Base-by-base conservation (phyloP, 805 yeast genomes). In the Metschnikowia continentalis region DNA sequence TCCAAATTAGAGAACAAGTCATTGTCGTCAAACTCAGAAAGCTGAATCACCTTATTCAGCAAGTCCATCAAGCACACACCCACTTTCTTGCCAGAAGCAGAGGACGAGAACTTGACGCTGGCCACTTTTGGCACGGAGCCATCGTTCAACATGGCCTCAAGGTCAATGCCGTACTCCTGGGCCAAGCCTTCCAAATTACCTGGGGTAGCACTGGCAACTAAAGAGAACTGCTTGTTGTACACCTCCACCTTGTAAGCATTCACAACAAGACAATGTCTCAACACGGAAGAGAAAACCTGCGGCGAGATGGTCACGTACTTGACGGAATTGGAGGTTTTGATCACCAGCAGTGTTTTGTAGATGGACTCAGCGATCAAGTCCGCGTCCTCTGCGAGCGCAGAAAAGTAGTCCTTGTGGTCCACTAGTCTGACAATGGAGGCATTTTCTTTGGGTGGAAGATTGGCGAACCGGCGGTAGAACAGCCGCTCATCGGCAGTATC, bases 1-100 rank as follows among this genome's bases (percentile, higher is more conserved):
- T 94, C 98, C 54, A 92, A 67, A 62, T 91, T 92, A 1, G 96
- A 84, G 59, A 80, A 90, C 8, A 90, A 75, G 44, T 92, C 98
- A 62, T 89, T 90, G 65, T 94, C 99, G 8, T 79, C 79, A 56
- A 92, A 86, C 63, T 91, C 96, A 15, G 85, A 70, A 46, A 90
- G 70, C 19, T 94, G 90, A 32, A 94, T 74, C 32, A 75, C 74
- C 53, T 80, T 79, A 43, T 79, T 75, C 59, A 83, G 83, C 36
- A 89, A 81, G 63, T 94, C 96, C 32, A 89, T 76, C 61, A 88
- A 87, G 47, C 94, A 79, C 22, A 89, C 80, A 0, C 97, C 98
- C 15, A 94, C 77, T 46, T 75, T 77, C 54, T 72, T 78, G 30
- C 75, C 67, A 32, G 69, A 64, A 2, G 74, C 68, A 22, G 72